Percentiles rank a stretch among this genome's conserved stretches.
Conservation (phyloP, 129 eudicot species). For the Helianthus tuberosus region DNA sequence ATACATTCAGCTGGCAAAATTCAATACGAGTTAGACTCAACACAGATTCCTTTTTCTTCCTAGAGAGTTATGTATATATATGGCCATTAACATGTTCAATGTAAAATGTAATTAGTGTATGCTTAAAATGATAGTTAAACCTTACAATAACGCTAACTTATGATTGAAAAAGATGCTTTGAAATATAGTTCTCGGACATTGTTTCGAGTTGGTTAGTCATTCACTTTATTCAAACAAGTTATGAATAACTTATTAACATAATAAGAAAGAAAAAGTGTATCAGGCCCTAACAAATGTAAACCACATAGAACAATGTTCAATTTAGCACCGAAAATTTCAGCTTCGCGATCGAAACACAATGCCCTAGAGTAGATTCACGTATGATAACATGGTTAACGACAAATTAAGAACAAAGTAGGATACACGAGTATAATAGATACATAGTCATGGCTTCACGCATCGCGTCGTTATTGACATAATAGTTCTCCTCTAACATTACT, state of each 20-base stretch:
- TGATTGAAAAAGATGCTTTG: background rate
- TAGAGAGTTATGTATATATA: background rate
- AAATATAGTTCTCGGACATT: background rate
- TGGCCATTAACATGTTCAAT: too few species aligned
- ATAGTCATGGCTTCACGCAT: too few species aligned
- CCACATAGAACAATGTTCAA: background rate
- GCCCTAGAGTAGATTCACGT: background rate
- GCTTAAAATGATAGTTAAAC: too few species aligned
- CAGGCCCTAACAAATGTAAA: background rate
- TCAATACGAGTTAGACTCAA: background rate
- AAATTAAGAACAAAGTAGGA: too few species aligned
- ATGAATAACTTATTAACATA: background rate
- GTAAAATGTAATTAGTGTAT: too few species aligned
- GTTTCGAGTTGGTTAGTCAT: background rate
- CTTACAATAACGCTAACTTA: background rate
- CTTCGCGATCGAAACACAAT: background rate
- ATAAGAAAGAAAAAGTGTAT: background rate
- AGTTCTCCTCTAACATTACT: too few species aligned
- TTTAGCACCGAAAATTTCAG: too few species aligned
- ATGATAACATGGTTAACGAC: too few species aligned
- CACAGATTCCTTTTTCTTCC: background rate
- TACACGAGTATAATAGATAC: too few species aligned
- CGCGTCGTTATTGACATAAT: too few species aligned
- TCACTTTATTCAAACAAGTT: background rate
- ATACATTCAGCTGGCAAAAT: background rate